Evolutionary conservation across 106 monocot species (phyloP), one percentile per base, ranked within the genome.

Genomic region (Posidonia australis): DNA sequence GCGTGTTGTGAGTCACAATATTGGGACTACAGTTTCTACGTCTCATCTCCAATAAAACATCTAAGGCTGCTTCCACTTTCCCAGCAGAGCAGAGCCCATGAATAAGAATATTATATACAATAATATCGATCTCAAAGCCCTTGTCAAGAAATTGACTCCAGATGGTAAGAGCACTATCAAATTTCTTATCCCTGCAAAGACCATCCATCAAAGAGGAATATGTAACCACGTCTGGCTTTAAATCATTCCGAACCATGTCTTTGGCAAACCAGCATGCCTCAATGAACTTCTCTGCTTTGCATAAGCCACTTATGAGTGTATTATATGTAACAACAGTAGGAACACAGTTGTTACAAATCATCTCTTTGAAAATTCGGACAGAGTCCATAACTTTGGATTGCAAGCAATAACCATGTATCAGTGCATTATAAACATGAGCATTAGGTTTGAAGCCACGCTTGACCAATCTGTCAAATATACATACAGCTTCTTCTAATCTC

Each of bases 271-370:
- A 66, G 46, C 78, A 79, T 63, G 90, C 90, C 67, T 91, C 82
- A 36, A 65, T 31, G 53, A 82, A 87, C 65, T 71, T 87, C 64
- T 83, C 77, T 17, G 63, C 84, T 68, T 82, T 91, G 57, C 77
- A 83, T 25, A 98, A 71, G 31, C 85, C 87, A 76, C 70, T 64
- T 72, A 96, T 90, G 19, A 98, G 76, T 49, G 81, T 81, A 54
- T 98, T 91, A 31, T 98, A 91, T 26, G 90, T 98, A 32, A 84
- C 81, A 67, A 85, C 67, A 58, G 72, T 84, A 29, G 84, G 86
- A 62, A 58, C 23, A 46, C 84, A 77, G n/a, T 69, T 67, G 70
- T 65, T 65, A 18, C 21, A 30, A 0, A 73, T 46, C 84, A 84
- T 89, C 58, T 82, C 67, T 46, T 54, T 67, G 53, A 79, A 84